phyloP scores from a whole-genome alignment of 495 filamentous ascomycete species.

The Penicillium bovifimosum region DNA sequence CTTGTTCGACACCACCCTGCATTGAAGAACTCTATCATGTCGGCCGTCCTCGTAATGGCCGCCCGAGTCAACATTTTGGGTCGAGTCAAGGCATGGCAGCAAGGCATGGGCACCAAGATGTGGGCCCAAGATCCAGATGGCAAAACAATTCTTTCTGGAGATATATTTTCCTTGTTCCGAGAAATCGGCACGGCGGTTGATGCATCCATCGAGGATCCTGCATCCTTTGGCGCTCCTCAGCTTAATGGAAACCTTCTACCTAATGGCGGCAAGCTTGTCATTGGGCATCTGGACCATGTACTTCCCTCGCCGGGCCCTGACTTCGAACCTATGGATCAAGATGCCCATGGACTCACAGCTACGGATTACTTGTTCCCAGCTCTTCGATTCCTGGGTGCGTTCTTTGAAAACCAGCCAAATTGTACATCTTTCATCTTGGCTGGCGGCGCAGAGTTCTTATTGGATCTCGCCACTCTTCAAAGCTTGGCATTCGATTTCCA shows the following conservation, averaged over 20 bases:
- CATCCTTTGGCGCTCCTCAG: slow-evolving; percentile 28
- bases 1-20: slow-evolving; percentile 87
- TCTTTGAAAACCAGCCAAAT: slow-evolving; percentile 70
- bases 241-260: slow-evolving; percentile 33
- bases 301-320: slow-evolving; percentile 22
- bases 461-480: slow-evolving; percentile 75
- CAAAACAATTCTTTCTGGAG: slow-evolving; percentile 26
- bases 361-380: slow-evolving; percentile 69
- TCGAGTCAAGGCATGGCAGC: slow-evolving; percentile 55
- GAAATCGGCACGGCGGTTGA: slow-evolving; percentile 31
- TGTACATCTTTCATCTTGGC: slow-evolving; percentile 70
- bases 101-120: slow-evolving; percentile 74
- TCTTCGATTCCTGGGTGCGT: slow-evolving; percentile 67
- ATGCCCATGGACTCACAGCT: slow-evolving; percentile 45
- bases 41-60: slow-evolving; percentile 77
- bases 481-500: slow-evolving; percentile 73
- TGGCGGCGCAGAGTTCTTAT: slow-evolving; percentile 76
- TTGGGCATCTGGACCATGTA: slow-evolving; percentile 30
- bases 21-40: slow-evolving; percentile 72
- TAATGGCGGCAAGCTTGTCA: slow-evolving; percentile 32
- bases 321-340: slow-evolving; percentile 44
- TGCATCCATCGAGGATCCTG: slow-evolving; percentile 23
- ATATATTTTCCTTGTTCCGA: slow-evolving; percentile 29
- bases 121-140: slow-evolving; percentile 51
- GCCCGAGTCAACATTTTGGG: slow-evolving; percentile 68